These are phyloP conservation scores for Zangia roseola DNA, from an alignment of 768 basidiomycete species.

Conservation along the genomic window DNA sequence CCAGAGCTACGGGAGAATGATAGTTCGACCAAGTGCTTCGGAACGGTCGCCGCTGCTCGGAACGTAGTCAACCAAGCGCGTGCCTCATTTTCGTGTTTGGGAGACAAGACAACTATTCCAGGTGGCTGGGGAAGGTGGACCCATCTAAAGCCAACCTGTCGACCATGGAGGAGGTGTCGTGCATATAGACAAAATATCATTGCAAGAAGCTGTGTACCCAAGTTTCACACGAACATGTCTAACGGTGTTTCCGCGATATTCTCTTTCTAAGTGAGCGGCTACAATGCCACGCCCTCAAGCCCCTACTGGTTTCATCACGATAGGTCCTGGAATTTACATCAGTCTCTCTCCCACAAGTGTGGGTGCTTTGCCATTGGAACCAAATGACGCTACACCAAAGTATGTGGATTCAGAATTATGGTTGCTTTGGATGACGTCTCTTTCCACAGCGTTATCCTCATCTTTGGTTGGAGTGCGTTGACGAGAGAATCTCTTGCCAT, in stretches of 20 bases:
- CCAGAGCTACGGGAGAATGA: conserved; percentile 79
- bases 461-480: conserved; percentile 31
- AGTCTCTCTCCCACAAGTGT: not conserved
- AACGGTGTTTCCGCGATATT: no score
- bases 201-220: not conserved
- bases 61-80: conserved; percentile 56
- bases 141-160: conserved; percentile 1
- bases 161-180: not conserved
- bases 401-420: conserved; percentile 6
- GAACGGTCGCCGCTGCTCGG: conserved; percentile 39
- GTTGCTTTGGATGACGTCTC: not conserved
- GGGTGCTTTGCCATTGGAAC: not conserved
- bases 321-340: conserved; percentile 17
- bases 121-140: conserved; percentile 46
- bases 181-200: not conserved
- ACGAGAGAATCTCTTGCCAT: no score
- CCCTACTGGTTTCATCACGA: conserved; percentile 17
- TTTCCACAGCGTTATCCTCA: conserved; percentile 24
- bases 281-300: conserved; percentile 12
- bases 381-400: conserved; percentile 17
- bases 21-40: conserved; percentile 55
- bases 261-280: not conserved
- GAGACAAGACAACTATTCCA: conserved; percentile 31
- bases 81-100: conserved; percentile 47
- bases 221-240: no score